Evolutionary conservation across 179 eudicot genomes (phyloP).

Genomic region (Amaranthus tricolor): DNA sequence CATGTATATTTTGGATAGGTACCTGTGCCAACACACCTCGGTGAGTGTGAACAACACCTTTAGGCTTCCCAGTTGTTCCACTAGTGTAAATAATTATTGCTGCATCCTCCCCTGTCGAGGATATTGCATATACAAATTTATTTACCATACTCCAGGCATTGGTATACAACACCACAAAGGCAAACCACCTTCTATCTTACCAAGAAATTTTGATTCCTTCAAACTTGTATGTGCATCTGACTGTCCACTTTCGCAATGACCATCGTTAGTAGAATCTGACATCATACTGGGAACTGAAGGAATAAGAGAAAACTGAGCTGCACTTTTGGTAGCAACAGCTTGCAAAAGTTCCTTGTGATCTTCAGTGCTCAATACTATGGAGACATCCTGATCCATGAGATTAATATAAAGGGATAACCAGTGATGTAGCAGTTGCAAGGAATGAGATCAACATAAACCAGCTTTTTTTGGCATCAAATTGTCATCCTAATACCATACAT

Average conservation of each 20-base stretch:
- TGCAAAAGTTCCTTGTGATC: conserved; percentile 84
- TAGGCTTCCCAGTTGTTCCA: conserved; percentile 99
- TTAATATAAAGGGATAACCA: not conserved
- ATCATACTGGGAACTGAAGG: conserved; percentile 53
- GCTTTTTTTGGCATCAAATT: conserved; percentile 2
- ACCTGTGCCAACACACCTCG: conserved; percentile 88
- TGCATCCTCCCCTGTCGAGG: conserved; percentile 60
- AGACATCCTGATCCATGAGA: conserved; percentile 56
- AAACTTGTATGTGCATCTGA: conserved; percentile 23
- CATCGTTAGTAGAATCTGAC: conserved; percentile 25
- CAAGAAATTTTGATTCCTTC: conserved; percentile 33
- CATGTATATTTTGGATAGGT: conserved; percentile 16
- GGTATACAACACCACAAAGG: conserved; percentile 1
- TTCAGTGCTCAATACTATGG: conserved; percentile 86
- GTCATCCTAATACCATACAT: not conserved
- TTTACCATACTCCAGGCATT: not conserved
- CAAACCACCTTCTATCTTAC: conserved; percentile 44
- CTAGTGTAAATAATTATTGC: conserved; percentile 93
- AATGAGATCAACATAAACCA: not conserved
- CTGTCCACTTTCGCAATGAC: conserved; percentile 28
- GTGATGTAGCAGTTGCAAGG: conserved; percentile 1
- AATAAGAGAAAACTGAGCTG: conserved; percentile 69
- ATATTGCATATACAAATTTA: conserved; percentile 8
- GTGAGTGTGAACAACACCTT: conserved; percentile 98
- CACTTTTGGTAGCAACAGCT: conserved; percentile 71